Evolutionary conservation across 1,284 basidiomycete species (phyloP), one percentile per base, ranked within the genome.

Genomic region (Melampsora abietis-canadensis): DNA sequence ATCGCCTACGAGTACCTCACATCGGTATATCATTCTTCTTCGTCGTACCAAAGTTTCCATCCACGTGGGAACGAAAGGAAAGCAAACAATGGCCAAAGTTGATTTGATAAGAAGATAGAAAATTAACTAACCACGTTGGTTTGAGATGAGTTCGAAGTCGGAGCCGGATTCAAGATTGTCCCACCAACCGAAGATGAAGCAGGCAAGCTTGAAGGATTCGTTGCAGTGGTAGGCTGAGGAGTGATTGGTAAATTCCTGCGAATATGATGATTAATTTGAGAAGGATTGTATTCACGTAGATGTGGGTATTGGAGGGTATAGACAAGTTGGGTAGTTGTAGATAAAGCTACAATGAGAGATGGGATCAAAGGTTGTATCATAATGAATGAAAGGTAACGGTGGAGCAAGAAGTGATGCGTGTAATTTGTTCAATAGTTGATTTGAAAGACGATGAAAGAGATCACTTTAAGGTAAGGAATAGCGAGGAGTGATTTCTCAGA

Each of bases 361-460:
- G 51, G 51, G 27, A 54, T 14, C n/a, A 54, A 54, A 27, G 51
- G 8, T 54, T 54, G 51, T 8, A 54, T 54, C 51, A 54, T 54
- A 15, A 54, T 27, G 51, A 54, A 54, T n/a, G 51, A 54, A 27
- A n/a, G 51, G 14, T 27, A 15, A n/a, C 21, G 51, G 21, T 21
- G 17, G 40, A 37, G 27, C 10, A 37, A 40, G 14, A 40, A 40
- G 40, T 14, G 14, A 40, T 14, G 40, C 12, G 14, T 40, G 40
- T 40, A 12, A 40, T 0, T 40, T 40, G 40, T 40, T 40, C 40
- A 40, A 12, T 40, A 37, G 34, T 4, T 37, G 34, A 37, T 37
- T 37, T 27, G 34, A 37, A 37, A 2, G 40, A 14, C 2, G 40
- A 40, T 40, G 10, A 40, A 40, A 40, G 40, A 40, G 40, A 40